phyloP scores from a whole-genome alignment of 495 filamentous ascomycete genomes.

The Cairneyella variabilis region DNA sequence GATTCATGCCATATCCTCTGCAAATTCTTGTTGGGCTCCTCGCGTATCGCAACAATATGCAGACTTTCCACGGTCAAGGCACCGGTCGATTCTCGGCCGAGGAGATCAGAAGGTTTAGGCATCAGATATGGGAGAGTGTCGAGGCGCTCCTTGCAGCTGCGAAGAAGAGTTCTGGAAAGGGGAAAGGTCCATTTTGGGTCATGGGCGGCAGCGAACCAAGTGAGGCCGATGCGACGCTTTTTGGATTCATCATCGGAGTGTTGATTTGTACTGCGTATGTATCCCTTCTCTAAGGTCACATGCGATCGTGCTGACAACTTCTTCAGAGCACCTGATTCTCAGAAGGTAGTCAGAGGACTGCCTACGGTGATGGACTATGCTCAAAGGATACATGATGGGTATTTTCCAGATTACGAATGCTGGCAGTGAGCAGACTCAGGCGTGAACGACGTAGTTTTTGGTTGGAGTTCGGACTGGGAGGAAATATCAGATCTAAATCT shows the following conservation, averaged over 20 bases:
- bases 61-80: conserved; percentile 52
- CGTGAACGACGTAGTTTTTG: too few species aligned
- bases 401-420: conserved; percentile 54
- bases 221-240: conserved; percentile 53
- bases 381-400: conserved; percentile 48
- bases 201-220: conserved; percentile 50
- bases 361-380: conserved; percentile 55
- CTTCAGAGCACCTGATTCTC: conserved; percentile 46
- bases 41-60: conserved; percentile 37
- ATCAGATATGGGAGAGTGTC: conserved; percentile 51
- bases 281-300: too few species aligned
- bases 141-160: conserved; percentile 33
- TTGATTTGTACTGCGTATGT: conserved; percentile 54
- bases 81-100: conserved; percentile 43
- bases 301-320: too few species aligned
- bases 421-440: too few species aligned
- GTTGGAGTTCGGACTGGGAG: too few species aligned
- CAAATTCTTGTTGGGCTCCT: conserved; percentile 51
- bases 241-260: conserved; percentile 49
- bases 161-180: conserved; percentile 9
- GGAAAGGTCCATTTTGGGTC: conserved; percentile 48
- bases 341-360: conserved; percentile 37
- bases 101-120: conserved; percentile 42
- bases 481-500: too few species aligned
- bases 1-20: conserved; percentile 43